Base-by-base conservation (phyloP, 108 stramenopile species). In the Stephanodiscus minutulus region DNA sequence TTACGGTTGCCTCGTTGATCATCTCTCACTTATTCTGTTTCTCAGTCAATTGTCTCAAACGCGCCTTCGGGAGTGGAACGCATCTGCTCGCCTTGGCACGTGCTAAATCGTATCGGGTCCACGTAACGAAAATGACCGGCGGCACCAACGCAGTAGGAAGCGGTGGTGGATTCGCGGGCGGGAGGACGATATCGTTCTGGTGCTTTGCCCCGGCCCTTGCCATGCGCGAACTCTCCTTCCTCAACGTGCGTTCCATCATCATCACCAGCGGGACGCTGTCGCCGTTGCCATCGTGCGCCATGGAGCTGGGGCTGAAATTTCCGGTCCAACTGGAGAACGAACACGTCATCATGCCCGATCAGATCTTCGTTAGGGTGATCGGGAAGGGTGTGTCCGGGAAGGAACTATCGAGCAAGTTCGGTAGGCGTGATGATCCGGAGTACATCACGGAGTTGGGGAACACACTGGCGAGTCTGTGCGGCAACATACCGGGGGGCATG, bases 141-240 rank as follows among this genome's bases (percentile, higher is more conserved):
- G n/a, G n/a, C n/a, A n/a, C n/a, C n/a, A 50, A 66, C 50, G 76
- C 47, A 11, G 81, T n/a, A n/a, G n/a, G n/a, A n/a, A n/a, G 68
- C 13, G 82, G 82, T 3, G 80, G 82, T 29, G 86, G 84, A 33
- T 77, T 75, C 49, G 52, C 72, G 7, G 85, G 84, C 13, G 88
- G 91, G 24, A 68, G 92, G 54, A 93, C 88, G 21, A 72, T 99
- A 15, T 87, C 88, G 28, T 99, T 93, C 70, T 99, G 98, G 98
- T 99, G 98, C 79, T 98, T 99, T 76, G 93, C 96, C 20, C 96
- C 99, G 0, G 88, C 94, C 7, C 79, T 98, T 11, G 98, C 98
- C 2, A 90, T 99, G 90, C 70, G 91, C 60, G 96, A 98, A 66
- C 73, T 99, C 18, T 71, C 82, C 10, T 83, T 70, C 67, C 78